Base-by-base conservation (phyloP, 1,284 basidiomycete species). In the Apiotrichum akiyoshidainum region DNA sequence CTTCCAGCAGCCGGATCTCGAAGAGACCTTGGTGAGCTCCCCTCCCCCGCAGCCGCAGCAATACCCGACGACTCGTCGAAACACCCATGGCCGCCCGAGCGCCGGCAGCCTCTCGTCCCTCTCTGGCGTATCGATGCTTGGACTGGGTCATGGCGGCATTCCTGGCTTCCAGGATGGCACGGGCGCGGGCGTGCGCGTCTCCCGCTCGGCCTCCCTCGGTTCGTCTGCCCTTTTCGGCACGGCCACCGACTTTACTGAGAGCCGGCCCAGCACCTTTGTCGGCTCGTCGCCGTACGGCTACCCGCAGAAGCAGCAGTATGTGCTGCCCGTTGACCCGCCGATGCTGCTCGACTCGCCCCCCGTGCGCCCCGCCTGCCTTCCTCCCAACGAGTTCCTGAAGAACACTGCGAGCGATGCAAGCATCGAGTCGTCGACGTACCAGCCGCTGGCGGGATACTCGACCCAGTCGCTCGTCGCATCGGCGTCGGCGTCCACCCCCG, bases 281-380 rank as follows among this genome's bases (percentile, higher is more conserved):
- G 37, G 26, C 26, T 31, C 26, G 7, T 31, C 37, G 37, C 37
- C 37, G 37, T 37, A 37, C 37, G 48, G 35, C 10, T 40, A 40
- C 19, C 37, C 52, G 4, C 46, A 53, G 22, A 42, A 39, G 21
- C 52, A 52, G 22, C 57, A 48, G n/a, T 69, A 68, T 46, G 46
- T 66, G 40, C 59, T 71, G n/a, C 57, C 61, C 16, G 63, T 65
- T 26, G 65, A 65, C 47, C 61, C 64, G 9, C 65, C 65, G 11
- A 31, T 3, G 26, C 45, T n/a, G 6, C 9, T 19, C 8, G 19
- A 47, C 44, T 49, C 56, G 35, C 19, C 16, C 19, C 31, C 21
- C 46, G 31, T 45, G 35, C n/a, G 40, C 5, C n/a, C 16, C 42
- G 10, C 8, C 45, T 9, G 45, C 9, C 45, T 33, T 6, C 45